Evolutionary conservation across 2,329 filamentous ascomycete genomes (phyloP).

Genomic region (Westerdykella ornata): DNA sequence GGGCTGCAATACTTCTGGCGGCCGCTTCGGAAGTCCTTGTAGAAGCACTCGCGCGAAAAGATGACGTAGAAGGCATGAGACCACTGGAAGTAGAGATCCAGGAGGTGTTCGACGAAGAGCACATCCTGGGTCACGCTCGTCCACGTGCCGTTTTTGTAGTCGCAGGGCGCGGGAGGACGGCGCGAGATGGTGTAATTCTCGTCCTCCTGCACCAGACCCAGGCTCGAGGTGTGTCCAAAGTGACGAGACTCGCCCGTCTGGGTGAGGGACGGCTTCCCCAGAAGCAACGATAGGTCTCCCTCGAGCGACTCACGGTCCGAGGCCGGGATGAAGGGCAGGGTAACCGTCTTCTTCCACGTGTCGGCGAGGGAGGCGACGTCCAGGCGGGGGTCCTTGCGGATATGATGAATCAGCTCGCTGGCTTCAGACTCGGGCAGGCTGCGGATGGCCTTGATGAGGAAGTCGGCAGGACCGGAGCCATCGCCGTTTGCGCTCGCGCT

Average conservation of each 20-base stretch:
- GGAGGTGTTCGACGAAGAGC: slow-evolving; percentile 55
- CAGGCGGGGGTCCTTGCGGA: slow-evolving; percentile 38
- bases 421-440: slow-evolving; percentile 43
- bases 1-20: slow-evolving; percentile 60
- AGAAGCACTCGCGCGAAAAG: slow-evolving; percentile 64
- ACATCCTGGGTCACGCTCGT: slow-evolving; percentile 55
- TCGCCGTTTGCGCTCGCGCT: slow-evolving; percentile 8
- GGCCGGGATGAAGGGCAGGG: slow-evolving; percentile 22
- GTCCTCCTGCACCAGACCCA: slow-evolving; percentile 33
- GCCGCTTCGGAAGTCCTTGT: slow-evolving; percentile 57
- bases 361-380: slow-evolving; percentile 38
- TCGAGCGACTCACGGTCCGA: slow-evolving; percentile 26
- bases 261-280: slow-evolving; percentile 33
- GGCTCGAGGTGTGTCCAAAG: slow-evolving; percentile 35
- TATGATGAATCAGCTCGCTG: slow-evolving; percentile 38
- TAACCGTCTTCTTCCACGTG: slow-evolving; percentile 36
- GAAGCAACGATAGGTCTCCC: slow-evolving; percentile 31
- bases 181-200: slow-evolving; percentile 24
- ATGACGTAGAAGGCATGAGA: slow-evolving; percentile 72
- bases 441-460: slow-evolving; percentile 41
- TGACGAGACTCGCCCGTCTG: slow-evolving; percentile 30
- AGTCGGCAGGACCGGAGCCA: slow-evolving; percentile 18
- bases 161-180: slow-evolving; percentile 8
- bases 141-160: slow-evolving; percentile 43
- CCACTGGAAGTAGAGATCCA: slow-evolving; percentile 60